phyloP scores from a whole-genome alignment of 345 rosid genomes.

The Dovyalis caffra region DNA sequence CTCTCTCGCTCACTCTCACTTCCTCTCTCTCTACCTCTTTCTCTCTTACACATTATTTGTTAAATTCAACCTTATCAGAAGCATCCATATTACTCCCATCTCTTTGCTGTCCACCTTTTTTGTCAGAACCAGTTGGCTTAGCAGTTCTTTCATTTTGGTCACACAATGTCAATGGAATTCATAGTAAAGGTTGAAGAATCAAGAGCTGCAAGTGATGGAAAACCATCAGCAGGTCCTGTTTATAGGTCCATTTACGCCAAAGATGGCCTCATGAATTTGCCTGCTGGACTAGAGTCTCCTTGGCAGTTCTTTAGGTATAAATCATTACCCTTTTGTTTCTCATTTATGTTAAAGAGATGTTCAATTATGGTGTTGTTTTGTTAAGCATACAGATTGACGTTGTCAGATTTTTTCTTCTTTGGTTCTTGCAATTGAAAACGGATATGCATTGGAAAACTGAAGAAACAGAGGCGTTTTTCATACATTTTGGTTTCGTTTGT shows the following conservation, averaged over 20 bases:
- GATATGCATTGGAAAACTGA: neutral
- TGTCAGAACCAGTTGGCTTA: neutral
- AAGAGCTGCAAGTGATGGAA: slow-evolving; percentile 40
- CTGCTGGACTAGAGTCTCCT: slow-evolving; percentile 62
- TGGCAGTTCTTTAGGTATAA: slow-evolving; percentile 83
- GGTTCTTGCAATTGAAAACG: neutral
- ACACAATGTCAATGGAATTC: slow-evolving; percentile 39
- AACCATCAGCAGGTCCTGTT: slow-evolving; percentile 79
- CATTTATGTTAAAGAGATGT: neutral
- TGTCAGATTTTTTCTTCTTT: neutral
- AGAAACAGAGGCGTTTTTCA: neutral
- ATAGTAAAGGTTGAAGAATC: slow-evolving; percentile 73
- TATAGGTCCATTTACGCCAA: slow-evolving; percentile 75
- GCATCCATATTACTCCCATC: neutral
- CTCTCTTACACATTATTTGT: neutral
- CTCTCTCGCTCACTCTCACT: neutral
- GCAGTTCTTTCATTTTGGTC: neutral
- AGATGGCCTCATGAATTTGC: slow-evolving; percentile 67
- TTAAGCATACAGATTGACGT: neutral
- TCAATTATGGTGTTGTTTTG: neutral
- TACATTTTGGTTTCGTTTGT: neutral
- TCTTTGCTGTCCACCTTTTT: neutral
- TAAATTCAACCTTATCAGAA: slow-evolving; percentile 16
- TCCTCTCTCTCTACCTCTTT: neutral
- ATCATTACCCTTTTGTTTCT: neutral